These are phyloP conservation scores for Lactarius evosmus DNA, from an alignment of 768 basidiomycete species.

Conservation along the genomic window DNA sequence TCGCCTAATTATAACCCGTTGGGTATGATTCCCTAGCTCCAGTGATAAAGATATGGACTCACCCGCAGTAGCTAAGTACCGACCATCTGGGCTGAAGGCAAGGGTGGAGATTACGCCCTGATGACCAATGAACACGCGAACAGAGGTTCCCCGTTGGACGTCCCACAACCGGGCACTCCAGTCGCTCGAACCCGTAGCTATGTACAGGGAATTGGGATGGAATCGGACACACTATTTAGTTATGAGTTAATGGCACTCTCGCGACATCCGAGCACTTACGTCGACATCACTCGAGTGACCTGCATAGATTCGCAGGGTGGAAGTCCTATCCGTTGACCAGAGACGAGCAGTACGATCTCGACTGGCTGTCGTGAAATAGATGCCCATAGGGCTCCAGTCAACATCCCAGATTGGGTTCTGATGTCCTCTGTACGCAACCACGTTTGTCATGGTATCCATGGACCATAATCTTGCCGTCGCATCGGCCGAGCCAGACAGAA, in stretches of 20 bases:
- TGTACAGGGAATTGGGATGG: conserved; percentile 96
- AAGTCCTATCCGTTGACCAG: conserved; percentile 91
- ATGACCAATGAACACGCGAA: conserved; percentile 95
- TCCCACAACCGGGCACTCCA: conserved; percentile 98
- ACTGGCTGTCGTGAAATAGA: conserved; percentile 97
- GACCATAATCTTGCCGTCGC: conserved; percentile 92
- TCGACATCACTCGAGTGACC: conserved; percentile 97
- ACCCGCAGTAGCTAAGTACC: conserved; percentile 90
- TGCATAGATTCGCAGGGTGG: conserved; percentile 86
- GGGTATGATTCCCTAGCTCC: conserved; percentile 7
- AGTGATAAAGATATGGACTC: conserved; percentile 10
- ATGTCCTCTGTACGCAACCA: conserved; percentile 93
- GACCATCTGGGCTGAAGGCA: conserved; percentile 90
- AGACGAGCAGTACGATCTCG: conserved; percentile 91
- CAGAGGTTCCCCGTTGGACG: conserved; percentile 90
- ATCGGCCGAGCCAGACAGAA: conserved; percentile 91
- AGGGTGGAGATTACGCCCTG: conserved; percentile 83
- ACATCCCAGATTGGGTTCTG: conserved; percentile 99
- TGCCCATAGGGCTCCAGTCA: conserved; percentile 96
- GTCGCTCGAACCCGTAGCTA: conserved; percentile 96
- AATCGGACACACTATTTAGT: conserved; percentile 79
- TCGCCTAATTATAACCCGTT: conserved; percentile 51
- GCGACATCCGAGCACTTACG: conserved; percentile 49
- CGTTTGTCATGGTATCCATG: conserved; percentile 87
- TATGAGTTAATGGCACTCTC: conserved; percentile 5